A percentile compares a stretch with the other conserved stretches of the same genome.
Evolutionary conservation across 1,139 yeast species (phyloP).

Genomic region (Keqinozyma sinolaborantium): DNA sequence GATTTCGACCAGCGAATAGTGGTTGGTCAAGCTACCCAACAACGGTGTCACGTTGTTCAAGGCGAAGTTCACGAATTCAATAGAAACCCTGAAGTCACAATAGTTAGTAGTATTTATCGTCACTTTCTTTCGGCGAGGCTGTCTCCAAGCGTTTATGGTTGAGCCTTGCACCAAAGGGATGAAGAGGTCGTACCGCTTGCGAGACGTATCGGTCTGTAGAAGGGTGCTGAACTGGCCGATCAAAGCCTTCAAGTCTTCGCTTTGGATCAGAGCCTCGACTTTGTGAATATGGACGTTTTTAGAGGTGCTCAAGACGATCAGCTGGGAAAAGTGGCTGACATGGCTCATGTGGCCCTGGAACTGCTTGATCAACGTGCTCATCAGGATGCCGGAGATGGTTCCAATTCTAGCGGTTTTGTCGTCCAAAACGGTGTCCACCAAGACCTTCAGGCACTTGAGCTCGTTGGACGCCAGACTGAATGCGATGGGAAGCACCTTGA

Average conservation of each 20-base stretch:
- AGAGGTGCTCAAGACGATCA: conserved; percentile 16
- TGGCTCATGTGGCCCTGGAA: conserved; percentile 23
- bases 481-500: conserved; percentile 33
- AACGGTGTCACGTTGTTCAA: conserved; percentile 13
- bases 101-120: conserved; percentile 3
- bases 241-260: conserved; percentile 11
- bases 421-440: conserved; percentile 13
- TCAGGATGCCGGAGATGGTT: conserved; percentile 16
- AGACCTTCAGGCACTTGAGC: conserved; percentile 27
- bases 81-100: conserved; percentile 16
- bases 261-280: conserved; percentile 12
- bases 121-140: conserved; percentile 6
- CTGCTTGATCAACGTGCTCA: conserved; percentile 18
- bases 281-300: conserved; percentile 16
- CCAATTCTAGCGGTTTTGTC: conserved; percentile 12
- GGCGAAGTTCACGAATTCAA: conserved; percentile 20
- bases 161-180: conserved; percentile 4
- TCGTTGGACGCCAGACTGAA: conserved; percentile 27
- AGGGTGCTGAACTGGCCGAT: conserved; percentile 11
- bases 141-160: background rate
- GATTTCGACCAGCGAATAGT: conserved; percentile 20
- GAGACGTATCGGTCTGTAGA: conserved; percentile 1
- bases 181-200: conserved; percentile 3
- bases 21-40: conserved; percentile 45
- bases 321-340: conserved; percentile 16